phyloP scores from a whole-genome alignment of 805 yeast genomes.

The Metschnikowia henanensis region DNA sequence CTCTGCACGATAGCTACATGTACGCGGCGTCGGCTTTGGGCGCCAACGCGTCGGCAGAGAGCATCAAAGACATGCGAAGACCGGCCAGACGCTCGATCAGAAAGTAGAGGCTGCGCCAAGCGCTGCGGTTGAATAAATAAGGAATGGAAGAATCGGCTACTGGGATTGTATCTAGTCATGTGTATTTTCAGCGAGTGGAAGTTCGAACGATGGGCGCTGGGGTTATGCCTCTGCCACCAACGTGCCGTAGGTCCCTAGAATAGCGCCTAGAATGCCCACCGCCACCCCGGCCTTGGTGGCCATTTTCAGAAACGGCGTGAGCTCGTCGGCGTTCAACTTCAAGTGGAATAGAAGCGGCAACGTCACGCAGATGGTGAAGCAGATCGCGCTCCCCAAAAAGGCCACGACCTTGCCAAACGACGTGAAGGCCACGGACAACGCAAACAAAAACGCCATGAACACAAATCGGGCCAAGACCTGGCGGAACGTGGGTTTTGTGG shows the following conservation, averaged over 20 bases:
- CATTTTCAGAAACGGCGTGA: constrained; percentile 4
- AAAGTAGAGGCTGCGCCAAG: not conserved
- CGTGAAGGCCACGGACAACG: constrained; percentile 30
- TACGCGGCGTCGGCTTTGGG: constrained; percentile 33
- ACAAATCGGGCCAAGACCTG: constrained; percentile 22
- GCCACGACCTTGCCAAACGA: constrained; percentile 43
- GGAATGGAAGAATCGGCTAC: not conserved
- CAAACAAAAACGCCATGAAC: constrained; percentile 21
- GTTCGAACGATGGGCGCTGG: no score
- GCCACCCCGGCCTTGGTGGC: constrained; percentile 11
- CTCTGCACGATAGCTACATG: constrained; percentile 59
- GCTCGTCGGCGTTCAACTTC: constrained; percentile 12
- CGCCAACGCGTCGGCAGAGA: not conserved
- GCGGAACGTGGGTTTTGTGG: constrained; percentile 1
- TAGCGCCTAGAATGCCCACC: constrained; percentile 15
- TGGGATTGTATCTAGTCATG: no score
- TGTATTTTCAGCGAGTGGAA: no score
- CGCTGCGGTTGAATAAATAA: not conserved
- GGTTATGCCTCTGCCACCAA: constrained; percentile 4
- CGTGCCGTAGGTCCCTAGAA: constrained; percentile 19
- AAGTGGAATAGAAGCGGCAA: constrained; percentile 40
- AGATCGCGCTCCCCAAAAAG: constrained; percentile 41
- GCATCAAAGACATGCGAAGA: not conserved
- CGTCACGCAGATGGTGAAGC: constrained; percentile 41
- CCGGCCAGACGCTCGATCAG: not conserved